phyloP scores from a whole-genome alignment of 306 rosid species.

The Fragaria ananassa region DNA sequence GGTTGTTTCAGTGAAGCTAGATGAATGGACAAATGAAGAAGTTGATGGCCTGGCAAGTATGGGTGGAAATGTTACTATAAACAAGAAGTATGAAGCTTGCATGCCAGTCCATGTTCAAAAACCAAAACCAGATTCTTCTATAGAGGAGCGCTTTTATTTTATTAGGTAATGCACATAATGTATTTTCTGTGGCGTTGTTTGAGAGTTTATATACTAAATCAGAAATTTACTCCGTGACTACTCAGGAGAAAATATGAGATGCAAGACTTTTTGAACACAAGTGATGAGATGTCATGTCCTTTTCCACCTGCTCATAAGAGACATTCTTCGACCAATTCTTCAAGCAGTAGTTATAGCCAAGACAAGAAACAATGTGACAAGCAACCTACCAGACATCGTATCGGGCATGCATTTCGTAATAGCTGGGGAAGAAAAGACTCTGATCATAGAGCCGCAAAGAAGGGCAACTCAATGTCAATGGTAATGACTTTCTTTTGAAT shows the following conservation, averaged over 20 bases:
- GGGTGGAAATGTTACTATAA: conserved; percentile 71
- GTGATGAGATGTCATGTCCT: conserved; percentile 36
- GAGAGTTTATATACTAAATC: conserved; percentile 21
- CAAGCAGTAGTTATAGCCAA: conserved; percentile 18
- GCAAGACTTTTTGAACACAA: conserved; percentile 39
- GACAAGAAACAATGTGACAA: conserved; percentile 59
- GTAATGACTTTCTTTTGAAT: conserved; percentile 37
- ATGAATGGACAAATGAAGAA: conserved; percentile 82
- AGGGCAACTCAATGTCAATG: conserved; percentile 51
- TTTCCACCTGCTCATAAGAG: conserved; percentile 41
- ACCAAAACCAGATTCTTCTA: conserved; percentile 69
- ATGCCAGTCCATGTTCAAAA: conserved; percentile 47
- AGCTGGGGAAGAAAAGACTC: conserved; percentile 75
- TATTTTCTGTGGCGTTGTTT: neutral
- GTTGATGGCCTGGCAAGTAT: conserved; percentile 52
- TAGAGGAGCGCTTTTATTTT: conserved; percentile 70
- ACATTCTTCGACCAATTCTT: conserved; percentile 30
- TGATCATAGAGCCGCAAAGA: conserved; percentile 55
- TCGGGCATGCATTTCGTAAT: conserved; percentile 67
- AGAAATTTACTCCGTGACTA: conserved; percentile 24
- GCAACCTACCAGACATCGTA: conserved; percentile 44
- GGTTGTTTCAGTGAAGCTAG: conserved; percentile 90
- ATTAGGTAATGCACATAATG: conserved; percentile 52
- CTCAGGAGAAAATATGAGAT: conserved; percentile 81
- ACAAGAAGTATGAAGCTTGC: conserved; percentile 73